Conservation (phyloP, 768 basidiomycete species). For the Russula sp. region DNA sequence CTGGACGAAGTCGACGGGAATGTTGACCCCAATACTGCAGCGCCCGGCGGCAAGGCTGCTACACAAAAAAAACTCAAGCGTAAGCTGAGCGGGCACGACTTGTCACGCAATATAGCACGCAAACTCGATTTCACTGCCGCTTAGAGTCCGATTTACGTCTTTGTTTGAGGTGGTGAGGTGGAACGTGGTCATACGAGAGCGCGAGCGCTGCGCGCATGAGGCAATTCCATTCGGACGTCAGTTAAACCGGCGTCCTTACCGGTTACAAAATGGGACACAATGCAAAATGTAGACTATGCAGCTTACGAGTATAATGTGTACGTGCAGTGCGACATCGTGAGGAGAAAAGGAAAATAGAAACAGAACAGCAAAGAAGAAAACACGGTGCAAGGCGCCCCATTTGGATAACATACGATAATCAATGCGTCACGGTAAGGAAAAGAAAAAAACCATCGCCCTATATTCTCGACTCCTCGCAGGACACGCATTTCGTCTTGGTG, state of each 20-base stretch:
- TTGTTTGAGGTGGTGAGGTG: neutral
- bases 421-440: neutral
- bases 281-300: conserved; percentile 23
- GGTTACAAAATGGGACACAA: conserved; percentile 14
- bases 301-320: conserved; percentile 22
- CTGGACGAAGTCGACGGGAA: conserved; percentile 77
- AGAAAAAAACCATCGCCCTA: conserved; percentile 2
- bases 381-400: neutral
- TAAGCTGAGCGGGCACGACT: conserved; percentile 50
- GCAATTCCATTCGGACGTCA: conserved; percentile 4
- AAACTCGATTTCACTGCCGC: conserved; percentile 61
- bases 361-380: neutral
- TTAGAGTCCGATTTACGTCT: neutral
- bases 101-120: conserved; percentile 53
- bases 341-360: neutral
- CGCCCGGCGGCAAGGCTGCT: conserved; percentile 45
- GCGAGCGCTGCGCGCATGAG: neutral
- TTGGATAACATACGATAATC: conserved; percentile 17
- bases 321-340: conserved; percentile 12
- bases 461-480: conserved; percentile 26
- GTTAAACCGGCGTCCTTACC: neutral
- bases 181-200: neutral
- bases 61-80: conserved; percentile 57
- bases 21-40: conserved; percentile 43
- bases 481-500: conserved; percentile 26